Conservation (phyloP, 139 green algal species). For the Desmodesmus armatus region DNA sequence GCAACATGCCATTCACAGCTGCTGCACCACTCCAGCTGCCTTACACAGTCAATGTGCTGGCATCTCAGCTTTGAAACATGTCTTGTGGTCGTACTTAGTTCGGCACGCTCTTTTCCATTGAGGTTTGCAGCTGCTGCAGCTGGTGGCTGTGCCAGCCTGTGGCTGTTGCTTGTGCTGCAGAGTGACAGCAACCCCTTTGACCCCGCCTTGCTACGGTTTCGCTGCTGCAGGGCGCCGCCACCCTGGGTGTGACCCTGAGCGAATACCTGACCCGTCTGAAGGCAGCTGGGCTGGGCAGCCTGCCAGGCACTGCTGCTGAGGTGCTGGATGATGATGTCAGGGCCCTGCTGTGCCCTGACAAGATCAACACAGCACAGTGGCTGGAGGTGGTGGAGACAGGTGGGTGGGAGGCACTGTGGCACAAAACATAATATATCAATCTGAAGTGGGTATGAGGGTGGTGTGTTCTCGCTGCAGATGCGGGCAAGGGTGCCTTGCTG, state of each 20-base stretch:
- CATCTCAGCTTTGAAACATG: no score
- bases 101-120: no score
- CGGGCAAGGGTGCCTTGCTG: no score
- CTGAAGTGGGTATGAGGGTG: no score
- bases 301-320: constrained; percentile 93
- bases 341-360: constrained; percentile 87
- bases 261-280: constrained; percentile 68
- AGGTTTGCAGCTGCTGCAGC: neutral
- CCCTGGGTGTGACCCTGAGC: constrained; percentile 59
- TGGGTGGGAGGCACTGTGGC: no score
- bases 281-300: constrained; percentile 77
- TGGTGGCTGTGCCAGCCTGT: neutral
- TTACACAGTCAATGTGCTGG: no score
- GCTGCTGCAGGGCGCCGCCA: constrained; percentile 73
- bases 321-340: constrained; percentile 79
- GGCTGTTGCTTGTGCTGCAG: neutral
- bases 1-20: no score
- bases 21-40: no score
- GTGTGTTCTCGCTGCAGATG: no score
- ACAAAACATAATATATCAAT: no score
- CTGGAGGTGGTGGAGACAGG: constrained; percentile 73
- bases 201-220: neutral
- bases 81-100: no score
- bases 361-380: constrained; percentile 66
- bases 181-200: neutral